Evolutionary conservation across 257 asterid genomes (phyloP), one percentile per base, ranked within the genome.

Genomic region (Marsdenia floribunda): DNA sequence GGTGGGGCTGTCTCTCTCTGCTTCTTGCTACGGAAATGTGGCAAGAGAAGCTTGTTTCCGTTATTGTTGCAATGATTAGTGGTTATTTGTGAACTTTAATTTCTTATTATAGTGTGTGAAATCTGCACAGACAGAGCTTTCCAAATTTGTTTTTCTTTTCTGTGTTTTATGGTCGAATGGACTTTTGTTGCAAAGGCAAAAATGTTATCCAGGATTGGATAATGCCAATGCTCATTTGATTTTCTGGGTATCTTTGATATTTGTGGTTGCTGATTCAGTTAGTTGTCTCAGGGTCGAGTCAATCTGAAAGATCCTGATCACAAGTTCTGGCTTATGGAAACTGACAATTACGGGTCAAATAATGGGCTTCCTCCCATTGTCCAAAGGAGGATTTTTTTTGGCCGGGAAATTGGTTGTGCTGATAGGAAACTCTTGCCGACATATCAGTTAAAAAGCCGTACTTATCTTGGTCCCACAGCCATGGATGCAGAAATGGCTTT

Each of bases 401-500:
- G 99, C 33, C 86, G 98, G 73, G 99, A 92, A 80, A 76, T 92
- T 50, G 97, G 96, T 67, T 80, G 82, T 83, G 85, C 97, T 47
- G 94, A 95, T 85, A 92, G 99, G 90, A 95, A 86, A 83, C 85
- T 95, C 77, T 77, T 95, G 87, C 98, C 92, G 37, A 92, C 88
- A 33, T 95, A 95, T 86, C 96, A 95, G 89, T 83, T 95, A 71
- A 95, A 95, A 79, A 95, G 97, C 86, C 99, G 99, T 46, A 90
- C 80, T 70, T 95, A 95, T 83, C 97, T 95, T 60, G 99, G 99
- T 19, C 99, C 99, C 11, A 95, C 99, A 14, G 99, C 99, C 81
- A 92, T 95, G 98, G 99, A 95, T 85, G 99, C 99, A 53, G 99
- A 95, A 85, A 95, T 95, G 88, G 99, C 99, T 26, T 95, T 95